Base-by-base conservation (phyloP, 805 yeast genomes). In the Cyberlindnera mycetangii region DNA sequence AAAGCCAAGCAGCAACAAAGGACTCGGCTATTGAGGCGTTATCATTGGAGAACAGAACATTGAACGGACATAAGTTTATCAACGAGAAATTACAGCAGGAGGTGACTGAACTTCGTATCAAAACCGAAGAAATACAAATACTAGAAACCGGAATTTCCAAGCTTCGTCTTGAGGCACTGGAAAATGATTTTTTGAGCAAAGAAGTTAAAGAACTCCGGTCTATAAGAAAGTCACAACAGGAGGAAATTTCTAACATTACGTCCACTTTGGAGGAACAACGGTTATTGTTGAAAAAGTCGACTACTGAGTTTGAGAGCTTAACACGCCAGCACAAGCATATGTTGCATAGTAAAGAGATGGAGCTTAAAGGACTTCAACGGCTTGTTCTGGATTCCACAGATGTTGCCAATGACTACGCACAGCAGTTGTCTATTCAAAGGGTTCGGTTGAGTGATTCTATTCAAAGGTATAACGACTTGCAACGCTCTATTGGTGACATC, bases 401-500 rank as follows among this genome's bases (percentile, higher is more conserved):
- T 20, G 14, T 42, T 15, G n/a, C 25, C 14, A 46, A 39, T 11
- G 50, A 46, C 24, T 39, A 31, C 24, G 17, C 50, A 7, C 46
- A 42, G 30, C 47, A 46, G 25, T 31, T 46, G 32, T 28, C 44
- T 1, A 25, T 39, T 27, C 41, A 42, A 25, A 30, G 44, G 22
- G 47, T 39, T 21, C 44, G 47, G 8, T 39, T 46, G 36, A 42
- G 41, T 16, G 50, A 46, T 11, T 17, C 47, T 3, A 36, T 39
- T 5, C 44, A 42, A 15, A 42, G 42, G 41, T 36, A 36, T 38
- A 46, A 46, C 37, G 37, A 39, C 11, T 17, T 39, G 36, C 27
- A 38, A 3, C 31, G 47, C 7, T 16, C 50, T 3, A 36, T 46
- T 27, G 47, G 42, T 31, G 41, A 39, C 7, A 21, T 25, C 12